Evolutionary conservation across 2,329 filamentous ascomycete genomes (phyloP), one percentile per base, ranked within the genome.

Genomic region (Aureobasidium uvarum): DNA sequence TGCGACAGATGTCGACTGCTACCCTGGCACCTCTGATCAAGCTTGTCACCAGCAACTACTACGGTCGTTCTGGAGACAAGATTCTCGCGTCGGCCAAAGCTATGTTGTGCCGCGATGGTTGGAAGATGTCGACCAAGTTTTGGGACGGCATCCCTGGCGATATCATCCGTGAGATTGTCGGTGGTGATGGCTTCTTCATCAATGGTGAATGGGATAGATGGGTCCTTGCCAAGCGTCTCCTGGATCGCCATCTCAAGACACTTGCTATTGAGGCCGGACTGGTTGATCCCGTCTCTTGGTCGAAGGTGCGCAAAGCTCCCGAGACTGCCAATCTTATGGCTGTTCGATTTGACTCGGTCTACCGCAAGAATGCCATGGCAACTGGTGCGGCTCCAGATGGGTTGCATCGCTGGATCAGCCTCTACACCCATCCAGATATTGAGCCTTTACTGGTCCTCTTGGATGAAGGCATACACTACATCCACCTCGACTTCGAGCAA

Each of bases 121-220:
- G 81, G 81, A 79, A 81, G 67, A 85, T 85, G 83, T 77, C 81
- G 7, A 68, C 81, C 18, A 77, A 76, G 67, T 79, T 80, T 66
- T 86, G 84, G 84, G 83, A 85, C 67, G 81, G 80, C 20, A 84
- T 86, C 62, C 83, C 83, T 5, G 82, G 82, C 6, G 84, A 86
- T 67, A 80, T 85, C 63, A 78, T 84, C 50, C 79, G 83, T n/a
- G 84, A 86, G 68, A 82, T 86, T 18, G 80, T 86, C 38, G 84
- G 83, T 10, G 83, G 82, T 11, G 84, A 86, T 71, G 83, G 84
- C 36, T 86, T 86, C 73, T 86, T 82, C 69, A 79, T 85, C 25
- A 78, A 82, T 41, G 81, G 81, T 39, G 84, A 86, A 72, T 86
- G 83, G 81, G 81, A 84, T 65, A 74, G 84, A 63, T 86, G 83